Evolutionary conservation across 208 protist species (phyloP), one percentile per base, ranked within the genome.

Genomic region (Naegleria gruberi): DNA sequence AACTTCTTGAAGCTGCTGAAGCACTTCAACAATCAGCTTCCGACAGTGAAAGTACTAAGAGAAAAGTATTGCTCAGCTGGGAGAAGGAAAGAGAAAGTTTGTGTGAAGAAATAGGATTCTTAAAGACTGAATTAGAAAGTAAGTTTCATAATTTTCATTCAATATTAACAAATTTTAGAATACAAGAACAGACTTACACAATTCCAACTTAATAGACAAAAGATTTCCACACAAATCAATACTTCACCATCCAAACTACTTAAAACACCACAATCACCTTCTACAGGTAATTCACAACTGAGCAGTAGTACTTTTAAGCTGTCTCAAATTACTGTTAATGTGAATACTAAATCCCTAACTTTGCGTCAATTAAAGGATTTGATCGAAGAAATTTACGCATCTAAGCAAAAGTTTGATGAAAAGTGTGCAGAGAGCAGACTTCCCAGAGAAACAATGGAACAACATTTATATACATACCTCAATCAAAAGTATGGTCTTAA

Each of bases 381-480:
- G 77, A 96, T 98, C 47, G 96, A 96, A 42, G 94, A 95, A 44
- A 96, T 98, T 46, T 97, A 97, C 91, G 92, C 93, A 34, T 97
- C 95, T 43, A 98, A 97, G 92, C 90, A 89, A 26, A 96, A 96
- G 90, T 96, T 96, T 91, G 96, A 98, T 89, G 90, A 91, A n/a
- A 97, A 96, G 87, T 97, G 95, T 92, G 90, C 88, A 30, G 92
- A 94, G 47, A 93, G 87, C 73, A 89, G 94, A 65, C 91, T 97
- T 15, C 96, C 96, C 37, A 93, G 92, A 46, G 95, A 97, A 92
- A 98, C 96, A 37, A 96, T 98, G 95, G 95, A 97, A 92, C 95
- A 98, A 91, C 95, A 98, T 93, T 95, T 98, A 92, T 96, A 97
- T 92, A 97, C 96, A 17, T 97, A 94, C 91, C 93, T 97, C 30